phyloP scores from a whole-genome alignment of 306 rosid genomes.

The Luffa aegyptiaca region DNA sequence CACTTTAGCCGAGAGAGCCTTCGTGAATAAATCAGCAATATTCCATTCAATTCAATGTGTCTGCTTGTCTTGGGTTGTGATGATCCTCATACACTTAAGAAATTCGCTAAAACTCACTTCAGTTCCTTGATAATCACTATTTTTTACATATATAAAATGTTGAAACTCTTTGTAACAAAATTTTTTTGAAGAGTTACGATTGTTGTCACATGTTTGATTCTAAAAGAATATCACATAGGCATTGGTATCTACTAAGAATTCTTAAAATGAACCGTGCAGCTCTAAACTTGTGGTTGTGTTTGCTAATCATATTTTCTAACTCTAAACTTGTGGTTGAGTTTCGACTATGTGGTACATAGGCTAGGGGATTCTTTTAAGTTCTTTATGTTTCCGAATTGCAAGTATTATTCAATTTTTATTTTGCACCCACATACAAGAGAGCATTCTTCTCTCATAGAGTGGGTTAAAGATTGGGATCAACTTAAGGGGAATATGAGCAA shows the following conservation, averaged over 20 bases:
- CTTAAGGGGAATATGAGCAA: conserved; percentile 34
- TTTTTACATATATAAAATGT: neutral
- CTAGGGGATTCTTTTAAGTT: conserved; percentile 42
- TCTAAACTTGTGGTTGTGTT: neutral
- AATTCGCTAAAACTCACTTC: neutral
- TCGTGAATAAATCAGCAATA: neutral
- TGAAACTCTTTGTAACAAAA: neutral
- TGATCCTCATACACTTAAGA: too few relatives aligned
- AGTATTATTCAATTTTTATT: conserved; percentile 80
- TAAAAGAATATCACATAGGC: neutral
- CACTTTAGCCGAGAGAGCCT: too few relatives aligned
- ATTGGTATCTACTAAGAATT: neutral
- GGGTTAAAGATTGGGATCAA: conserved; percentile 77
- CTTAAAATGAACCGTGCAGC: neutral
- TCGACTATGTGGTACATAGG: conserved; percentile 84
- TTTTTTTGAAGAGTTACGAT: neutral
- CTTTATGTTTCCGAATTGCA: conserved; percentile 92
- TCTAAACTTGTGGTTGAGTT: conserved; percentile 95
- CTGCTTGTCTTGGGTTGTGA: too few relatives aligned
- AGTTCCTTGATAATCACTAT: neutral
- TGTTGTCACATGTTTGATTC: neutral
- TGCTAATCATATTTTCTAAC: neutral
- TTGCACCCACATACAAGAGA: conserved; percentile 97
- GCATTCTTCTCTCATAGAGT: conserved; percentile 93
- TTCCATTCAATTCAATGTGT: too few relatives aligned